Conservation (phyloP, 441 rosid genomes). For the Adansonia rubrostipa region DNA sequence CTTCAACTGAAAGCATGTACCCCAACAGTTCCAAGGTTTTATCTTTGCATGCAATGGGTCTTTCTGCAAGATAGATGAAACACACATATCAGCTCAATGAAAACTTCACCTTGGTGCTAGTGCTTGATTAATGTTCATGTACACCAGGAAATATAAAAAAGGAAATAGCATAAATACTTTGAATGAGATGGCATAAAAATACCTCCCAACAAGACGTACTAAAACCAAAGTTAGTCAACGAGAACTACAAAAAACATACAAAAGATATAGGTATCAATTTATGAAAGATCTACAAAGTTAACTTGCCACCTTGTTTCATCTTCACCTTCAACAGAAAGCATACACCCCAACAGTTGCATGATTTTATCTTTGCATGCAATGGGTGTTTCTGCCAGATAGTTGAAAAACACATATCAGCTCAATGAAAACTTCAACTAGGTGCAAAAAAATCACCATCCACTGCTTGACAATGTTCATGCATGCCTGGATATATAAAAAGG, state of each 20-base stretch:
- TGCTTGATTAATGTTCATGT: slow-evolving; percentile 10
- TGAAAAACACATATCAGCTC: no score
- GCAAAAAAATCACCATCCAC: no score
- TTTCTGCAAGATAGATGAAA: slow-evolving; percentile 76
- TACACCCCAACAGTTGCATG: no score
- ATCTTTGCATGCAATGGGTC: slow-evolving; percentile 77
- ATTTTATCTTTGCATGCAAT: no score
- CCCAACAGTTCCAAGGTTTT: slow-evolving; percentile 40
- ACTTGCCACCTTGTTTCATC: slow-evolving; percentile 76
- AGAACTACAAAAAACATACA: neutral
- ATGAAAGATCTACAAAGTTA: neutral
- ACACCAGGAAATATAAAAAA: neutral
- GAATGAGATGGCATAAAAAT: slow-evolving; percentile 28
- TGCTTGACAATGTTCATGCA: no score
- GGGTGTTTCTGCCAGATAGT: no score
- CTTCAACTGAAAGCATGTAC: no score
- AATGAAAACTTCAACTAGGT: no score
- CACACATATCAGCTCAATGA: slow-evolving; percentile 14
- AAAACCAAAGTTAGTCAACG: slow-evolving; percentile 53
- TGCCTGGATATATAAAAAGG: no score
- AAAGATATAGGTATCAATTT: neutral
- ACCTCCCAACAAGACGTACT: slow-evolving; percentile 86
- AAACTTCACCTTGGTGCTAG: neutral
- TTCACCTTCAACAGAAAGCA: slow-evolving; percentile 64
- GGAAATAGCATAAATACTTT: neutral